Evolutionary conservation across 73 alveolate genomes (phyloP).

Genomic region (Symbiodinium pilosum): DNA sequence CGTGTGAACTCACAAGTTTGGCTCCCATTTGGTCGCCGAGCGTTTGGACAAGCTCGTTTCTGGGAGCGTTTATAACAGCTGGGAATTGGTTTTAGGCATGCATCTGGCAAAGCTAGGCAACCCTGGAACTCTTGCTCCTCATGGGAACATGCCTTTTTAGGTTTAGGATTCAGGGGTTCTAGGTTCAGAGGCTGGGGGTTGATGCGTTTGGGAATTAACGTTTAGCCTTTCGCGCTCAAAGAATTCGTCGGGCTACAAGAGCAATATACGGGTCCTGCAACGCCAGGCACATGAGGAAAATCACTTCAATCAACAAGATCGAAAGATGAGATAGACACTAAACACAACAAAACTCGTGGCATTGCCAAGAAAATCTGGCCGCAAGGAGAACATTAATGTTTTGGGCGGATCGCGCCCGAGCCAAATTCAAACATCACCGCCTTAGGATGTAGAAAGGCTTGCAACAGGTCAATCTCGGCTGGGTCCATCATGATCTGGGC

Average conservation of each 20-base stretch:
- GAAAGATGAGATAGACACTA: no score
- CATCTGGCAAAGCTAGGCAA: background rate
- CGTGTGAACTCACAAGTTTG: no score
- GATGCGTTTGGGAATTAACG: background rate
- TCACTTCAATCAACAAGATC: no score
- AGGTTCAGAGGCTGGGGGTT: background rate
- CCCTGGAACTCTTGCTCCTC: background rate
- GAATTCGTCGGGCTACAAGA: no score
- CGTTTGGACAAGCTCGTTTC: no score
- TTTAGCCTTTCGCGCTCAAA: background rate
- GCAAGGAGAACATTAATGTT: no score
- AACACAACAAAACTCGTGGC: background rate
- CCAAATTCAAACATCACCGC: conserved; percentile 69
- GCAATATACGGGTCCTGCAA: no score
- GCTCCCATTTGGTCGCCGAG: no score
- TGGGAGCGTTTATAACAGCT: no score
- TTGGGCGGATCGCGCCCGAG: background rate
- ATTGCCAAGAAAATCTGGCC: no score
- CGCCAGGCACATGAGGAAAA: no score
- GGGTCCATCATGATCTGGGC: conserved; percentile 78
- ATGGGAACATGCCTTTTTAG: background rate
- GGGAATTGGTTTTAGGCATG: no score
- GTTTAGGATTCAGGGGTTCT: background rate
- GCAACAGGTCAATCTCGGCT: conserved; percentile 32
- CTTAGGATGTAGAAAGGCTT: conserved; percentile 54